Percentiles rank a stretch among this genome's conserved stretches.
Evolutionary conservation across 495 filamentous ascomycete genomes (phyloP).

Genomic region (Schizothecium vesticola): DNA sequence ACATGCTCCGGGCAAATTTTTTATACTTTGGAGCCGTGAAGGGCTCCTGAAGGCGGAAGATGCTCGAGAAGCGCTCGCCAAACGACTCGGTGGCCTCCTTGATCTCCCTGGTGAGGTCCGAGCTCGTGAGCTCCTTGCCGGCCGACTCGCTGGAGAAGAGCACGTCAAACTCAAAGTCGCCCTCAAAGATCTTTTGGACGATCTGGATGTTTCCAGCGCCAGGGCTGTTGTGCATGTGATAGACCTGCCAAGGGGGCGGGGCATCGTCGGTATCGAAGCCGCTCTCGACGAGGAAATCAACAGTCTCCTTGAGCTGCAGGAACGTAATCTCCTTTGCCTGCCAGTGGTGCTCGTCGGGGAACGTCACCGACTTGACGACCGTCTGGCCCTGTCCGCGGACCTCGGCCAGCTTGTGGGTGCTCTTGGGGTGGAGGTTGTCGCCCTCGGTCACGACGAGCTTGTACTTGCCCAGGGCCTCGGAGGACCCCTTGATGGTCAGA

Average conservation of each 20-base stretch:
- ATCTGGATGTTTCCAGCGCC: constrained; percentile 77
- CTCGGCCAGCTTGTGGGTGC: constrained; percentile 56
- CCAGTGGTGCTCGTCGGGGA: constrained; percentile 72
- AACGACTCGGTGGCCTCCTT: constrained; percentile 60
- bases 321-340: constrained; percentile 81
- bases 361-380: constrained; percentile 62
- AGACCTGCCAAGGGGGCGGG: constrained; percentile 81
- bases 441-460: constrained; percentile 71
- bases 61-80: constrained; percentile 62
- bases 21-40: constrained; percentile 69
- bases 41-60: constrained; percentile 70
- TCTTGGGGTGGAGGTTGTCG: constrained; percentile 55
- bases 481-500: constrained; percentile 70
- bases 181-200: constrained; percentile 89
- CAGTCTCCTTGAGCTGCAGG: constrained; percentile 65
- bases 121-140: constrained; percentile 51
- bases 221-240: constrained; percentile 66
- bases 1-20: constrained; percentile 79
- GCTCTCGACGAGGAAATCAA: constrained; percentile 60
- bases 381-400: constrained; percentile 66
- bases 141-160: constrained; percentile 81
- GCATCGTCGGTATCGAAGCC: constrained; percentile 65
- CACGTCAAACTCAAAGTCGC: constrained; percentile 89
- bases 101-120: constrained; percentile 65
- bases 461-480: constrained; percentile 76